Percentiles rank a stretch among this genome's conserved stretches.
phyloP scores from a whole-genome alignment of 192 early-diverging fungal genomes.

The Thamnidium elegans region DNA sequence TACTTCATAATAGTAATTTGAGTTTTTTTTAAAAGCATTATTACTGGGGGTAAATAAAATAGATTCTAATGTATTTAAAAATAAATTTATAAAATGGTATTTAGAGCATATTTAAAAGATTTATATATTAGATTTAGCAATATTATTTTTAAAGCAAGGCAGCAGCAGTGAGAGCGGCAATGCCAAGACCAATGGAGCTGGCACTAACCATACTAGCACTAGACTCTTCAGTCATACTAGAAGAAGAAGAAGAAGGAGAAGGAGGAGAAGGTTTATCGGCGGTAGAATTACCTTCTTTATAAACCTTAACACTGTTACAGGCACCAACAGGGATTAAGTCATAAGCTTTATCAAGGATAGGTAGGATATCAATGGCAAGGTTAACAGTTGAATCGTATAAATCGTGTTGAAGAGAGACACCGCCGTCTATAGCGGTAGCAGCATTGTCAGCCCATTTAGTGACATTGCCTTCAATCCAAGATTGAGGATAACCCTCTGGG shows the following conservation, averaged over 20 bases:
- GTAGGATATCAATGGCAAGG: constrained; percentile 38
- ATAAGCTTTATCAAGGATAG: constrained; percentile 32
- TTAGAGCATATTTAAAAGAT: no score
- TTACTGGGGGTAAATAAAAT: no score
- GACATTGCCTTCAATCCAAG: constrained; percentile 24
- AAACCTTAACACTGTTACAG: constrained; percentile 37
- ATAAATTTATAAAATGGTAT: no score
- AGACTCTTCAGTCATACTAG: neutral
- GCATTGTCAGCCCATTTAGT: constrained; percentile 35
- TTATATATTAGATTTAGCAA: no score
- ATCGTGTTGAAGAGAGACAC: constrained; percentile 55
- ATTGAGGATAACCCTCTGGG: neutral
- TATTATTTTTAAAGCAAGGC: constrained; percentile 3
- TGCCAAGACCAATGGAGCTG: constrained; percentile 11
- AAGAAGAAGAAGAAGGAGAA: neutral
- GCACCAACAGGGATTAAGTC: constrained; percentile 34
- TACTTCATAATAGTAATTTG: no score
- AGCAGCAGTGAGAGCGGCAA: constrained; percentile 4
- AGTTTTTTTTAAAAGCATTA: no score
- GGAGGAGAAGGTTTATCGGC: neutral
- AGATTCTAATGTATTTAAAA: no score
- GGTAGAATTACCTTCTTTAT: constrained; percentile 25
- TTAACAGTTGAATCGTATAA: constrained; percentile 40
- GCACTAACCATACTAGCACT: neutral
- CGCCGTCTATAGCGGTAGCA: constrained; percentile 33